Evolutionary conservation across 306 rosid species (phyloP).

Genomic region (Fragaria ananassa): DNA sequence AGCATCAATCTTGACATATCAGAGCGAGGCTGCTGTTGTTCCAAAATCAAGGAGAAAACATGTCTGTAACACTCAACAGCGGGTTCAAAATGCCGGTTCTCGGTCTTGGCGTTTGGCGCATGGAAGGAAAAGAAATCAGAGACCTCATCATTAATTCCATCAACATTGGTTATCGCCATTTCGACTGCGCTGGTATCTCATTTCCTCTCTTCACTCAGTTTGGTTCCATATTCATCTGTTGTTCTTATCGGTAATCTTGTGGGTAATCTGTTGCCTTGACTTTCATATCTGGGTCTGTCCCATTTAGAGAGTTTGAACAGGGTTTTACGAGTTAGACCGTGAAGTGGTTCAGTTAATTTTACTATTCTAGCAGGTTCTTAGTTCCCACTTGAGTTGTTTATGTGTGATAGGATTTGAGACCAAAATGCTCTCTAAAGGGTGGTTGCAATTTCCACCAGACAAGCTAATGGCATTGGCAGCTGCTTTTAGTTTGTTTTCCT

Average conservation of each 20-base stretch:
- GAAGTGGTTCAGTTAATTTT: not conserved
- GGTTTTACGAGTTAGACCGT: not conserved
- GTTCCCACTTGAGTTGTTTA: not conserved
- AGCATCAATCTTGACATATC: too few relatives aligned
- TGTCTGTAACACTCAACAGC: conserved; percentile 49
- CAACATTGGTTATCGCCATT: conserved; percentile 80
- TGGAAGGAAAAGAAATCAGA: conserved; percentile 54
- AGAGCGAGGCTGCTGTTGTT: too few relatives aligned
- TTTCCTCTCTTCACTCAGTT: not conserved
- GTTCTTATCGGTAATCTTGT: not conserved
- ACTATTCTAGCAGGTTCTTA: not conserved
- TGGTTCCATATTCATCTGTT: not conserved
- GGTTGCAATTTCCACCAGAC: not conserved
- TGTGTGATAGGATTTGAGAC: not conserved
- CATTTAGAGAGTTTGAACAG: not conserved
- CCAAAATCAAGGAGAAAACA: too few relatives aligned
- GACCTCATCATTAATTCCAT: conserved; percentile 68
- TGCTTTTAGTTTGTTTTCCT: not conserved
- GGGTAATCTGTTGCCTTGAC: not conserved
- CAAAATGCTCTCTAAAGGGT: not conserved
- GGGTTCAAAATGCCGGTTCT: conserved; percentile 74
- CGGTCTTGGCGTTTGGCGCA: conserved; percentile 91
- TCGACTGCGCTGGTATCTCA: conserved; percentile 79
- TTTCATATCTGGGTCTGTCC: not conserved
- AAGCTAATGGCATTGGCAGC: not conserved